Base-by-base conservation (phyloP, 73 alveolate genomes). In the Tetrahymena elliotti region DNA sequence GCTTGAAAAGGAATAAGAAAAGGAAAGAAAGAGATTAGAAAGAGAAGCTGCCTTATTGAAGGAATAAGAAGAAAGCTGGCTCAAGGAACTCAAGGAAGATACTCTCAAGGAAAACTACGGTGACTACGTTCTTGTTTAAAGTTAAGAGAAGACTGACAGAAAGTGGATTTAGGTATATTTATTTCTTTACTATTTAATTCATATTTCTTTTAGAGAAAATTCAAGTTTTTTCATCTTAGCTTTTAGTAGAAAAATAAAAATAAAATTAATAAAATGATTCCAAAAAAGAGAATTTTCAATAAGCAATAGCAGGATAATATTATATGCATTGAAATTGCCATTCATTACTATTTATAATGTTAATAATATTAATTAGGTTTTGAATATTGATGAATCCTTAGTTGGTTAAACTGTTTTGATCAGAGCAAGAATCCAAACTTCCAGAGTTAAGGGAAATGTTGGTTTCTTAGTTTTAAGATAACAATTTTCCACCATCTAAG, bases 381-480 rank as follows among this genome's bases (percentile, higher is more conserved):
- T 84, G 33, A 27, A 95, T 47, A 53, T 98, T 34, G 97, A 96
- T 84, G 97, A 93, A 53, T 93, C 96, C 15, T 93, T 97, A 18
- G 97, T 96, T 31, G 99, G 98, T 35, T 93, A 97, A 93, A 96
- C 93, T 34, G 97, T 99, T 33, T 94, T 93, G 92, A 96, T 99
- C 83, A 96, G 99, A 95, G 99, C 98, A 15, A 97, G 99, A 88
- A 95, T 98, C 31, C 99, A 99, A 94, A 97, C 94, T 47, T 95
- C 99, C 82, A 97, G 99, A 94, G 98, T 98, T 52, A 98, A 98
- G 92, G 99, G 99, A 36, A 97, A 98, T 93, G 96, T 97, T 38
- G 99, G 99, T 83, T 99, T 99, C 94, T 93, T 99, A 83, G 99
- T 99, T 39, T 92, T 99, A 52, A 98, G 99, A 96, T 99, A 99